A percentile compares a stretch with the other conserved stretches of the same genome.
These are phyloP conservation scores for Carex pumila DNA, from an alignment of 176 grass and related monocot genomes.

Conservation along the genomic window DNA sequence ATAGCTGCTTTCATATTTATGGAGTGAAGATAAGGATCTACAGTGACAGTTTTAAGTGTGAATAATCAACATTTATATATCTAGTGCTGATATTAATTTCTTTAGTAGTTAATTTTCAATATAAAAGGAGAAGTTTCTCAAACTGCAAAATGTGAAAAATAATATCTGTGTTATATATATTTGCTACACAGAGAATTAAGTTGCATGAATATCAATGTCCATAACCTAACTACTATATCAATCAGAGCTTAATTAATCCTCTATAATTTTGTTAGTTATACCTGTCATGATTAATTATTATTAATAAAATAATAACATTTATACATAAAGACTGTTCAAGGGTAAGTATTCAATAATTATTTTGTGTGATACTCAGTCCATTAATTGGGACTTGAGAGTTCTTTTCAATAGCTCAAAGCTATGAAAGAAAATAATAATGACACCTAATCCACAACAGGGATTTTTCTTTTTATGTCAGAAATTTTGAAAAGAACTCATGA, in stretches of 20 bases:
- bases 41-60: neutral
- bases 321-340: neutral
- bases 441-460: neutral
- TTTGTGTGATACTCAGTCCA: neutral
- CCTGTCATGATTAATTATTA: neutral
- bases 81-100: neutral
- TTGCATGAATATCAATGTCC: neutral
- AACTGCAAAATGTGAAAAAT: neutral
- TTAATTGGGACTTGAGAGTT: neutral
- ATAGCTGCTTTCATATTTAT: constrained; percentile 13
- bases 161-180: neutral
- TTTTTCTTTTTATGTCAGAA: neutral
- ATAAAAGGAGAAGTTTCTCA: neutral
- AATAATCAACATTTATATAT: neutral
- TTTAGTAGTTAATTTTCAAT: neutral
- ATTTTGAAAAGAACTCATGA: neutral
- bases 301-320: neutral
- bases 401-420: neutral
- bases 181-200: neutral
- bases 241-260: neutral
- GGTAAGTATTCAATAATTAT: neutral
- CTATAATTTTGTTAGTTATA: neutral
- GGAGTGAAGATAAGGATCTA: neutral
- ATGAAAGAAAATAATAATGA: constrained; percentile 1
- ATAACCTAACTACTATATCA: neutral